phyloP scores from a whole-genome alignment of 78 protist species.

The Speleostelium caveatum region DNA sequence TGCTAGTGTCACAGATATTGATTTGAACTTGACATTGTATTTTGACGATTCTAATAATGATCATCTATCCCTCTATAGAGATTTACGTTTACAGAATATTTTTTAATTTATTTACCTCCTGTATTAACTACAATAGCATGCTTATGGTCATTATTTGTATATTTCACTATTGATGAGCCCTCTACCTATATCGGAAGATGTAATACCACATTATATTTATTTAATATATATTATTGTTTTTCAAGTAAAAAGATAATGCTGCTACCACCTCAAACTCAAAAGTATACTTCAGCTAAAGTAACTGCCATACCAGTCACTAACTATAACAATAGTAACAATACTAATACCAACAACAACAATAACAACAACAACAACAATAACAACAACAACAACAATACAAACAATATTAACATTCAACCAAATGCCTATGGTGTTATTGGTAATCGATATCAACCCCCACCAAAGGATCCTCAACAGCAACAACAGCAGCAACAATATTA shows the following conservation, averaged over 20 bases:
- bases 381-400: no score
- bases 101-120: not conserved
- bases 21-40: not conserved
- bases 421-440: no score
- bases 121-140: not conserved
- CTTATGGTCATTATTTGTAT: not conserved
- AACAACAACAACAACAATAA: no score
- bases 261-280: no score
- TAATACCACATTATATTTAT: not conserved
- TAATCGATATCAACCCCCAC: not conserved
- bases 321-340: no score
- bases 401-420: no score
- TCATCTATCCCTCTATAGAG: not conserved
- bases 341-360: no score
- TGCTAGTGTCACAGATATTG: not conserved
- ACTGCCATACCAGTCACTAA: no score
- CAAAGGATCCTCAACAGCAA: not conserved
- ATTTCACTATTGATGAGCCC: conserved; percentile 20
- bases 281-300: no score
- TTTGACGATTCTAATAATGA: not conserved
- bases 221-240: conserved; percentile 23
- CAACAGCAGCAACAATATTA: not conserved
- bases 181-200: conserved; percentile 4
- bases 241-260: conserved; percentile 12
- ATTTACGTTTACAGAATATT: not conserved